Evolutionary conservation across 2,329 filamentous ascomycete genomes (phyloP), one percentile per base, ranked within the genome.

Genomic region (Alternaria conjuncta): DNA sequence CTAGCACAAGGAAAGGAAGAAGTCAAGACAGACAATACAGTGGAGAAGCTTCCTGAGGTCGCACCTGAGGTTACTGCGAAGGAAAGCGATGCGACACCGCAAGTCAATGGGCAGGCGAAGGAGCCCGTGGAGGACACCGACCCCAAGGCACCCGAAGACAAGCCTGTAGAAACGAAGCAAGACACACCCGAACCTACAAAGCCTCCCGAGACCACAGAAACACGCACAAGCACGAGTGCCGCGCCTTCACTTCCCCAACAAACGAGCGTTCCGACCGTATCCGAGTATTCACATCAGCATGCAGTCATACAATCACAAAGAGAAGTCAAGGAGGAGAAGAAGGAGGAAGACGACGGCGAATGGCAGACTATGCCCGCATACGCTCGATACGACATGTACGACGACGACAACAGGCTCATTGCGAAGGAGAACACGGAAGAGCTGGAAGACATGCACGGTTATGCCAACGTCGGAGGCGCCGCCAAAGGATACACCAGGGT

Each of bases 281-380:
- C 94, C 10, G 94, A 97, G 80, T 98, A 92, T 85, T 98, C 96
- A 1, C 95, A 99, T 77, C 94, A 97, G 80, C 89, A 90, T 68
- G 82, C 94, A 53, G 86, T 89, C 10, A 82, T 86, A 15, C 84
- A 88, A 15, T 66, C 84, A 7, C 75, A 70, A 6, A 62, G 74
- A 45, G 77, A 87, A 12, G 20, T 20, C 56, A 63, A 60, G 25
- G 78, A 82, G 12, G 82, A 86, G 49, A 82, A 85, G 12, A 80
- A 86, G 3, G 83, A 87, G 5, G 83, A 87, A 4, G 91, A 92
- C 20, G 85, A 88, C 11, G 88, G 88, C 6, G 91, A 91, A n/a
- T 99, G 96, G 96, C 93, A 97, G 82, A 87, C 89, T 3, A 99
- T 99, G 96, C 96, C 95, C 2, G 89, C 96, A 1, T 93, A 94